Evolutionary conservation across 495 filamentous ascomycete genomes (phyloP), one percentile per base, ranked within the genome.

Genomic region (Parathielavia appendiculata): DNA sequence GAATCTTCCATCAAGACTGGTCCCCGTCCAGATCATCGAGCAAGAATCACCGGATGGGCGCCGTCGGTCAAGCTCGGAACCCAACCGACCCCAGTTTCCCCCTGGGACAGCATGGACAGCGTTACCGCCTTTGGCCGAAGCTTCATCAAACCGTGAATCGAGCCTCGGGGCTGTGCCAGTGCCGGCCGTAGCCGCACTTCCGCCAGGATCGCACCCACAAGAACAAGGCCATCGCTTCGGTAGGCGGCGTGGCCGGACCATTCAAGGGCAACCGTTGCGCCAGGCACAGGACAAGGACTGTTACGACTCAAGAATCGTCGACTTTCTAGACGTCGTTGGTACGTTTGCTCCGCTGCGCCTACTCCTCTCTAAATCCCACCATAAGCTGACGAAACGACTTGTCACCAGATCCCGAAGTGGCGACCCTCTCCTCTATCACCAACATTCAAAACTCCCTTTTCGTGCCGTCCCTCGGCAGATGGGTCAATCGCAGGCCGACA

Each of bases 371-470:
- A 34, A 17, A 50, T 44, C 30, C 23, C 7, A 51, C 38, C 36
- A 0, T 32, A 2, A 2, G 7, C 36, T 54, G 19, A 35, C 9
- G 5, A n/a, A n/a, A 32, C 13, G 7, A 11, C n/a, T 7, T 30
- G 26, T 30, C 0, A 26, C 5, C 59, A 89, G 87, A 91, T 57
- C 87, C 87, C 10, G 86, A 91, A 73, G 84, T 91, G 1, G 81
- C 85, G 7, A 85, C 86, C 5, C 72, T 91, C 0, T 86, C 85
- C 0, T 89, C 85, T 50, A 78, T 91, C 5, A 91, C 85, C 51
- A 91, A 91, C 66, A 85, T 91, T 10, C 86, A 90, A 54, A 91
- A 91, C 63, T 89, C 86, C 0, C 79, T 91, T 8, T 89, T 91
- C 67, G 71, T 90, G 34, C 86, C 86, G 0, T 83, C 87, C n/a